Evolutionary conservation across 257 asterid genomes (phyloP).

Genomic region (Penstemon davidsonii): DNA sequence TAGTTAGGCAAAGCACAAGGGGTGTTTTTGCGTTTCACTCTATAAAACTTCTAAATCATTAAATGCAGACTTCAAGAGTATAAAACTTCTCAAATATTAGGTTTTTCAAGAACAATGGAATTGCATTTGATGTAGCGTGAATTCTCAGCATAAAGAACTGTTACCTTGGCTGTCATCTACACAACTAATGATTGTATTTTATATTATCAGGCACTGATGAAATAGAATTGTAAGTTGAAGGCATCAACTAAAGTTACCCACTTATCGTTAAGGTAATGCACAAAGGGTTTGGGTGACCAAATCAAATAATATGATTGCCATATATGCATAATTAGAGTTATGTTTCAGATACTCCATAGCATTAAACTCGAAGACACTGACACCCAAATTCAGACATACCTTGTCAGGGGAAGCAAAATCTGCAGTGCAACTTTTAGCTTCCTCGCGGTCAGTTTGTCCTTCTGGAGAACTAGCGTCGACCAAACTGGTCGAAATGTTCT

Average conservation of each 20-base stretch:
- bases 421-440: conserved; percentile 40
- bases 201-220: background rate
- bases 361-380: background rate
- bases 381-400: conserved; percentile 43
- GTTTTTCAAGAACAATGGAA: conserved; percentile 11
- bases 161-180: background rate
- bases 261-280: background rate
- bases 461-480: conserved; percentile 34
- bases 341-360: conserved; percentile 6
- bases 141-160: background rate
- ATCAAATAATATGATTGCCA: conserved; percentile 13
- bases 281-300: background rate
- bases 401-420: conserved; percentile 40
- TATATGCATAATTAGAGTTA: conserved; percentile 8
- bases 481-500: conserved; percentile 37
- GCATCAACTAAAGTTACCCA: background rate
- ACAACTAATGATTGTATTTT: background rate
- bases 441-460: conserved; percentile 45
- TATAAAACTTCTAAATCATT: background rate
- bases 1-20: too few species aligned
- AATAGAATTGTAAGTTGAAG: background rate
- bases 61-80: background rate
- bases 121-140: background rate
- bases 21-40: too few species aligned
- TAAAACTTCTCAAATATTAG: background rate